phyloP scores from a whole-genome alignment of 495 filamentous ascomycete species.

The Penicillium alfredii region DNA sequence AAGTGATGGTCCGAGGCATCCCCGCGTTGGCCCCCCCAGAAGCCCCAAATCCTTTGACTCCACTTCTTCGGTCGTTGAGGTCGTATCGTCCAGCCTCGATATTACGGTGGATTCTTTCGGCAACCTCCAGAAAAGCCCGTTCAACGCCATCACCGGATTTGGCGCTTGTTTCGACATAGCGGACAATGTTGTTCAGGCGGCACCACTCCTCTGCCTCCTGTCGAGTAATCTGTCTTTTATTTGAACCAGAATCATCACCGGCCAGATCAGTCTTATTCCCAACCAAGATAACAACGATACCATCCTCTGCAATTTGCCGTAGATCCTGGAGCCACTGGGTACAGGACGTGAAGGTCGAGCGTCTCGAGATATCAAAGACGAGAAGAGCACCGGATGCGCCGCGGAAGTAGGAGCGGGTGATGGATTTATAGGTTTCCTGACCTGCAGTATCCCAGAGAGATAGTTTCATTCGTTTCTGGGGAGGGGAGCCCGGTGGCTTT shows the following conservation, averaged over 20 bases:
- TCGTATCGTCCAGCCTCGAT: conserved; percentile 92
- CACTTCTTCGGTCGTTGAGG: conserved; percentile 84
- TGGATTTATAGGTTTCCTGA: conserved; percentile 93
- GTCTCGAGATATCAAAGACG: conserved; percentile 89
- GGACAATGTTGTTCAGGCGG: conserved; percentile 67
- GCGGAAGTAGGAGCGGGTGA: conserved; percentile 92
- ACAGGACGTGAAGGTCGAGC: conserved; percentile 76
- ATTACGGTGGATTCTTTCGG: conserved; percentile 89
- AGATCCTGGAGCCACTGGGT: conserved; percentile 91
- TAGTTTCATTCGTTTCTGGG: conserved; percentile 73
- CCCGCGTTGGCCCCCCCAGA: conserved; percentile 38
- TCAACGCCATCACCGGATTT: conserved; percentile 94
- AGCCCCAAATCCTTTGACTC: conserved; percentile 75
- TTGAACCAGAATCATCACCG: conserved; percentile 39
- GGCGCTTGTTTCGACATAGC: conserved; percentile 92
- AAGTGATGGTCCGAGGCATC: conserved; percentile 47
- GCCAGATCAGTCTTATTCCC: conserved; percentile 91
- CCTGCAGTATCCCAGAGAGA: conserved; percentile 95
- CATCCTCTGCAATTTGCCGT: conserved; percentile 84
- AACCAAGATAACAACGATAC: conserved; percentile 88
- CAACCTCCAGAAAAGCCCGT: conserved; percentile 84
- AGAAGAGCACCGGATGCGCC: conserved; percentile 87
- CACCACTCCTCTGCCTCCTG: conserved; percentile 89
- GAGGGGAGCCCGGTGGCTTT: conserved; percentile 25
- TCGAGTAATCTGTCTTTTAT: conserved; percentile 68